These are phyloP conservation scores for Quercus cerris DNA, from an alignment of 306 rosid species.

Conservation along the genomic window DNA sequence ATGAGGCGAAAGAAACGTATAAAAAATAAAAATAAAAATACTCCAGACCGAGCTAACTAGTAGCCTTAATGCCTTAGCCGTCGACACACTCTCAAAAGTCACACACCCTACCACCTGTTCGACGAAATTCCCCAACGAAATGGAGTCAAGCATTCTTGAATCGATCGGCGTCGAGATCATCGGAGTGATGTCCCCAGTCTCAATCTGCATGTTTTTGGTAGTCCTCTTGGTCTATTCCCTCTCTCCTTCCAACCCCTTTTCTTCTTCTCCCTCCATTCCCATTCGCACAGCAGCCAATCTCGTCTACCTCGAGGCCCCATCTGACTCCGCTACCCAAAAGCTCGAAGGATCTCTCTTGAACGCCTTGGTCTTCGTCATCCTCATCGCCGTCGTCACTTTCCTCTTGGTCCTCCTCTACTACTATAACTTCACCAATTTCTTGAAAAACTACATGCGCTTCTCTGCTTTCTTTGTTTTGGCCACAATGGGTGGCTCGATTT, in stretches of 20 bases:
- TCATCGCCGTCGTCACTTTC: constrained; percentile 74
- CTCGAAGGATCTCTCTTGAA: constrained; percentile 89
- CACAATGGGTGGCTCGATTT: constrained; percentile 85
- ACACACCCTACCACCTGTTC: constrained; percentile 12
- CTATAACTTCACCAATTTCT: constrained; percentile 79
- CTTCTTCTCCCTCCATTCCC: constrained; percentile 27
- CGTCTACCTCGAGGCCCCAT: constrained; percentile 73
- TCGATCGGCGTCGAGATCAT: constrained; percentile 81
- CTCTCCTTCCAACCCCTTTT: constrained; percentile 46
- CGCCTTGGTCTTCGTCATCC: constrained; percentile 75
- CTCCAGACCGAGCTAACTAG: no score
- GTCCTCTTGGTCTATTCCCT: constrained; percentile 81
- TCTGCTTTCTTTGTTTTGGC: constrained; percentile 84
- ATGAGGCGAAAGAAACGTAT: no score
- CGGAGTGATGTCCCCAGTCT: constrained; percentile 92
- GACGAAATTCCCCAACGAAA: constrained; percentile 32
- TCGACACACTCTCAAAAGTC: not conserved
- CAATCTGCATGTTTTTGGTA: constrained; percentile 90
- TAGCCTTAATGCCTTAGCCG: not conserved
- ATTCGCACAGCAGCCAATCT: constrained; percentile 86
- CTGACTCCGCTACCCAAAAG: constrained; percentile 70
- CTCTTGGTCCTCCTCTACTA: constrained; percentile 78
- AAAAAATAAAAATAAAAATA: no score
- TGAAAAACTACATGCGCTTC: constrained; percentile 84
- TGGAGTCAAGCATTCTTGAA: constrained; percentile 82